Conservation (phyloP, 2,329 filamentous ascomycete species). For the Reticulascus tulasneorum region DNA sequence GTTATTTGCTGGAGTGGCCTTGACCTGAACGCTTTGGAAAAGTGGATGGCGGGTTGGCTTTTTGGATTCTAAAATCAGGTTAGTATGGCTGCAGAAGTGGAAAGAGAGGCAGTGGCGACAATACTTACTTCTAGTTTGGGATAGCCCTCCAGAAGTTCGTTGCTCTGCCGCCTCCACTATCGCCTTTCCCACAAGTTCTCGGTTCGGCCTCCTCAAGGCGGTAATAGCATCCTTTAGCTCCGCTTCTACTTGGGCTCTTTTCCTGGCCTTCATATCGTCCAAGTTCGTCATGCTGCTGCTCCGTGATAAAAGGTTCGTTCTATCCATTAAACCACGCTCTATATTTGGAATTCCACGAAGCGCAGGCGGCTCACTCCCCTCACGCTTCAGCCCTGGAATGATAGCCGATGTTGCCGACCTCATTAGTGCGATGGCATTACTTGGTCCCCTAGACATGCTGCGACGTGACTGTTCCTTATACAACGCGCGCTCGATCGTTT, state of each 20-base stretch:
- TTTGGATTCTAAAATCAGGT: conserved; percentile 41
- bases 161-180: conserved; percentile 65
- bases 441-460: conserved; percentile 53
- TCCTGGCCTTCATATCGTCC: conserved; percentile 56
- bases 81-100: conserved; percentile 18
- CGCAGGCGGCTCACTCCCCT: conserved; percentile 54
- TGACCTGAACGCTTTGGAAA: conserved; percentile 43
- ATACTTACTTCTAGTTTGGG: conserved; percentile 46
- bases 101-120: not conserved
- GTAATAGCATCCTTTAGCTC: conserved; percentile 72
- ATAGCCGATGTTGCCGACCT: conserved; percentile 64
- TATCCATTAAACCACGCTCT: too few relatives aligned
- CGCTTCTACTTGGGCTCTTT: conserved; percentile 63
- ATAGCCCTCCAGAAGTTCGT: conserved; percentile 44
- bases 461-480: conserved; percentile 54
- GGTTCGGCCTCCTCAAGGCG: conserved; percentile 70
- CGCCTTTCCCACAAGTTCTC: conserved; percentile 63
- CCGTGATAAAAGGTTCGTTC: conserved; percentile 27
- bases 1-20: conserved; percentile 53
- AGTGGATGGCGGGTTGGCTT: conserved; percentile 40
- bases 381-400: conserved; percentile 61
- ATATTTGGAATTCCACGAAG: too few relatives aligned
- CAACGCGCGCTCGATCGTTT: conserved; percentile 58
- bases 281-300: conserved; percentile 45
- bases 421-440: conserved; percentile 58